These are phyloP conservation scores for Tulasnella sp. DNA, from an alignment of 768 basidiomycete species.

Conservation along the genomic window DNA sequence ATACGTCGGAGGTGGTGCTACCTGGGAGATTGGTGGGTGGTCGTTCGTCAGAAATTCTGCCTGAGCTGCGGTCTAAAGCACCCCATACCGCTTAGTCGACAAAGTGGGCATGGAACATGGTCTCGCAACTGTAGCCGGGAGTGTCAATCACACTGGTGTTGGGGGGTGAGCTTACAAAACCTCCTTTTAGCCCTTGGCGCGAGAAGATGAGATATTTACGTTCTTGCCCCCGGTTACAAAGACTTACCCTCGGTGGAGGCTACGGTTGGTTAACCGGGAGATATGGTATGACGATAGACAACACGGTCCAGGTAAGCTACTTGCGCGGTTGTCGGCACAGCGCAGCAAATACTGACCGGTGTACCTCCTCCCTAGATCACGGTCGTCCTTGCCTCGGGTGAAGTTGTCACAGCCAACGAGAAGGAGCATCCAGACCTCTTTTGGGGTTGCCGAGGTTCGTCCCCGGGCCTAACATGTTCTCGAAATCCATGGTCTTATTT, in stretches of 20 bases:
- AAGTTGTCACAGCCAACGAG: conserved; percentile 9
- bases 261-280: neutral
- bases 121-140: neutral
- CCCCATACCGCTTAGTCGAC: neutral
- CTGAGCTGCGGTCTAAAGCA: neutral
- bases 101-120: neutral
- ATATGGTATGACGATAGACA: neutral
- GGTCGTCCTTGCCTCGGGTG: conserved; percentile 6
- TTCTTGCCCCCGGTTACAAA: neutral
- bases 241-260: neutral
- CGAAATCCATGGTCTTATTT: neutral
- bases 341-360: neutral
- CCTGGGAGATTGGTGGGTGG: neutral
- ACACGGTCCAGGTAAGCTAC: neutral
- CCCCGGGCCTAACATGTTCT: neutral
- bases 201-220: neutral
- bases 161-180: conserved; percentile 25
- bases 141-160: neutral
- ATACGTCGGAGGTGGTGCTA: neutral
- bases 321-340: neutral
- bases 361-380: neutral
- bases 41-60: neutral
- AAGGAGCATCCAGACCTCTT: conserved; percentile 8
- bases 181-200: neutral
- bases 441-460: conserved; percentile 10